Evolutionary conservation across 2,329 filamentous ascomycete species (phyloP).

Genomic region (Pseudogymnoascus pannorum): DNA sequence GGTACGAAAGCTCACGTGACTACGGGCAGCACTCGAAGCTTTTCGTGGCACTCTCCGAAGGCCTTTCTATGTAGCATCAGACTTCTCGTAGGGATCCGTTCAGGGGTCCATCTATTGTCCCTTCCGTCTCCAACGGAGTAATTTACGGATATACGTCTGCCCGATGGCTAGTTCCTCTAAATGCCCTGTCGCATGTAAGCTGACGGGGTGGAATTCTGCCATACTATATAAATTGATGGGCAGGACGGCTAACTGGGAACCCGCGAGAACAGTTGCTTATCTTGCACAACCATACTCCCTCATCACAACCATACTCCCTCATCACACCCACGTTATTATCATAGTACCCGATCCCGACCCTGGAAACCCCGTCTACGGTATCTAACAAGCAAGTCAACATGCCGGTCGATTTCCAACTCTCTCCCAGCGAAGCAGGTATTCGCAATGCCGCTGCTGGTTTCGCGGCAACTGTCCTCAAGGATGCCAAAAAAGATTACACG

Average conservation of each 20-base stretch:
- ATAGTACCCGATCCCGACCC: background rate
- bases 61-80: background rate
- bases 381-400: background rate
- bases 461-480: conserved; percentile 22
- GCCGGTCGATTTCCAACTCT: conserved; percentile 28
- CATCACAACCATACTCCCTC: background rate
- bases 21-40: too few species aligned
- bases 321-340: background rate
- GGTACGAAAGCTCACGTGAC: too few species aligned
- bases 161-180: background rate
- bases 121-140: background rate
- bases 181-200: background rate
- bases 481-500: conserved; percentile 24
- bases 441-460: conserved; percentile 25
- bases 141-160: background rate
- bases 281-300: background rate
- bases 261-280: background rate
- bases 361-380: background rate
- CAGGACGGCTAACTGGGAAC: conserved; percentile 1
- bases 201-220: background rate
- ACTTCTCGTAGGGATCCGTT: background rate
- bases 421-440: conserved; percentile 23
- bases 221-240: conserved; percentile 5
- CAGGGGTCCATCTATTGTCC: background rate
- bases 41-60: background rate